Base-by-base conservation (phyloP, 2,329 filamentous ascomycete genomes). In the Onygena corvina region DNA sequence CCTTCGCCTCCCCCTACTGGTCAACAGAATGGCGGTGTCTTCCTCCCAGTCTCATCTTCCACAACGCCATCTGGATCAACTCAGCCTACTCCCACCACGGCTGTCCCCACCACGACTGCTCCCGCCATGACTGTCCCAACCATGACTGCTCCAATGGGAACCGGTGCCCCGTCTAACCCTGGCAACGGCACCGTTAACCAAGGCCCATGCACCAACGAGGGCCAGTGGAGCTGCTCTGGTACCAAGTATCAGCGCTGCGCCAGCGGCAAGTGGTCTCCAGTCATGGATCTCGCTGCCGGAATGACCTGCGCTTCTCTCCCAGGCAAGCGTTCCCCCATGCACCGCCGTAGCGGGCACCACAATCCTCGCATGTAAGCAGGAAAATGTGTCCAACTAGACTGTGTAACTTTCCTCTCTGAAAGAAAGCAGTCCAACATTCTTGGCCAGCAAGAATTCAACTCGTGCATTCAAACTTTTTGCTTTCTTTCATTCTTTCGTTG, bases 201-300 rank as follows among this genome's bases (percentile, higher is more conserved):
- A 16, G 48, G 49, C 45, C 16, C 56, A 16, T 81, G 79, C 65
- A 63, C 59, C 29, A 51, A 64, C 3, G 77, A 81, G 57, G 79
- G 79, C 16, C 56, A 62, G 12, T 82, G 76, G 76, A 75, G 77
- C 63, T 82, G 79, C 59, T 68, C 64, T 14, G 77, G 76, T 46
- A 64, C 62, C 20, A 67, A 71, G 46, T 82, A 79, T 70, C 78
- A 81, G 64, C 76, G 77, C 50, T 82, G 79, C 56, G 77, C 76
- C n/a, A 74, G 70, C 11, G 78, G 78, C 4, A 56, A 62, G 48
- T 82, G 79, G 79, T 71, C 73, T 14, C 58, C 56, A 4, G 53
- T 68, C 33, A 67, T 74, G 51, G 57, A 63, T 30, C 71, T 81
- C 70, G 72, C 77, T 1, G 54, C 67, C 1, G 79, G 79, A 31